Base-by-base conservation (phyloP, 1,139 yeast genomes). In the Suhomyces yuchorum region DNA sequence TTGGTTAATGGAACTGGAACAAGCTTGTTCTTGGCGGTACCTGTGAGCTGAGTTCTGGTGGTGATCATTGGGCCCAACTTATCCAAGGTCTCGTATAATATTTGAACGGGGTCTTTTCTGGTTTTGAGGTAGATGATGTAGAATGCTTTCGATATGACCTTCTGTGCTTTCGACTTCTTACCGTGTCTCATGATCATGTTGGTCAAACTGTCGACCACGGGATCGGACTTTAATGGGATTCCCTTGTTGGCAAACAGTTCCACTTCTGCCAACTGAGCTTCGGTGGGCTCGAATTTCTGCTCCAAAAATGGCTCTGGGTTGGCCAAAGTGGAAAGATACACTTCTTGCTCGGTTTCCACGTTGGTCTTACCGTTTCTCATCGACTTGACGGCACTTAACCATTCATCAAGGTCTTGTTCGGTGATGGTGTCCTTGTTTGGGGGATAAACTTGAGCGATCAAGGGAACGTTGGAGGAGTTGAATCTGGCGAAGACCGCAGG, bases 171-270 rank as follows among this genome's bases (percentile, higher is more conserved):
- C 46, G 90, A 82, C 66, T 92, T 93, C 66, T 85, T 84, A 43
- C 99, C 99, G 62, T 89, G 85, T 62, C 90, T 83, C 99, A 95
- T 95, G 51, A 93, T 84, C 70, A 91, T 78, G 65, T 92, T 90
- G 48, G 89, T 84, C 59, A 93, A 80, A 57, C 87, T 87, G 46
- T 85, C 84, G 46, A 93, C 77, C 28, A 85, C 80, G 14, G 88
- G 86, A 57, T 92, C 96, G 32, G 73, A 70, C 57, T 77, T 73
- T 22, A 74, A 64, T 15, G 97, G 96, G 32, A 89, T 70, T 18
- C 82, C 78, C 50, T 75, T 70, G 38, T 70, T 75, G 48, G 77
- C 71, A 49, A 85, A 70, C 11, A 62, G 66, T 48, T 75, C 80
- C 40, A 76, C 75, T 63, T 87, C 81, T 9, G 68, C 75, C 26